phyloP scores from a whole-genome alignment of 2,329 filamentous ascomycete species.

The Waltergamsia citrina region DNA sequence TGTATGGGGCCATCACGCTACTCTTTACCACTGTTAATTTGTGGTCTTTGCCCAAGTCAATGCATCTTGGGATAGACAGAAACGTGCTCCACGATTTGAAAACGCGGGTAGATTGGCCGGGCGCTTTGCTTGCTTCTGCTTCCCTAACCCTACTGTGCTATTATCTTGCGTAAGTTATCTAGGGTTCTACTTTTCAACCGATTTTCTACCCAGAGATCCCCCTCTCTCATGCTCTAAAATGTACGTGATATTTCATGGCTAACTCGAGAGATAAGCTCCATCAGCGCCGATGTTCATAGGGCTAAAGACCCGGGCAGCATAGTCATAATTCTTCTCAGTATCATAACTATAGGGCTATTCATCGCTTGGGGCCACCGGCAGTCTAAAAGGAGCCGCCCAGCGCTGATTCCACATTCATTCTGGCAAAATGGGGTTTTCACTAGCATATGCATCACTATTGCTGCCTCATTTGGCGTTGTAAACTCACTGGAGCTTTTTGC shows the following conservation, averaged over 20 bases:
- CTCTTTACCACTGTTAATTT: conserved; percentile 22
- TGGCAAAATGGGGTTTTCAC: conserved; percentile 51
- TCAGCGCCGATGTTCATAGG: no score
- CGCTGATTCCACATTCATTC: conserved; percentile 51
- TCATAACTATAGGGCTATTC: conserved; percentile 36
- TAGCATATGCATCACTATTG: conserved; percentile 39
- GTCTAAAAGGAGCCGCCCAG: conserved; percentile 32
- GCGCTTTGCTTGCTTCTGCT: conserved; percentile 33
- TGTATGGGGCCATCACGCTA: conserved; percentile 23
- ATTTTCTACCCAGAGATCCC: not conserved
- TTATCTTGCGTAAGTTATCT: conserved; percentile 39
- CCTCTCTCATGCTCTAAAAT: no score
- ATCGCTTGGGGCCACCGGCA: conserved; percentile 42
- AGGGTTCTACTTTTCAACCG: not conserved
- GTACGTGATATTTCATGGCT: no score
- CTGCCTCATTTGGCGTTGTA: conserved; percentile 33
- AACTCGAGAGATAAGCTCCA: no score
- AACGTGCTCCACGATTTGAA: conserved; percentile 11
- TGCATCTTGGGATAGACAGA: conserved; percentile 4
- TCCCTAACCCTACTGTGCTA: conserved; percentile 41
- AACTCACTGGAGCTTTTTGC: conserved; percentile 36
- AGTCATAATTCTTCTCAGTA: conserved; percentile 30
- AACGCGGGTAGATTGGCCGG: conserved; percentile 44
- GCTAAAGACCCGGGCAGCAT: conserved; percentile 32
- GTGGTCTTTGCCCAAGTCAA: conserved; percentile 20